Conservation (phyloP, 1,284 basidiomycete species). For the Ustilago nuda region DNA sequence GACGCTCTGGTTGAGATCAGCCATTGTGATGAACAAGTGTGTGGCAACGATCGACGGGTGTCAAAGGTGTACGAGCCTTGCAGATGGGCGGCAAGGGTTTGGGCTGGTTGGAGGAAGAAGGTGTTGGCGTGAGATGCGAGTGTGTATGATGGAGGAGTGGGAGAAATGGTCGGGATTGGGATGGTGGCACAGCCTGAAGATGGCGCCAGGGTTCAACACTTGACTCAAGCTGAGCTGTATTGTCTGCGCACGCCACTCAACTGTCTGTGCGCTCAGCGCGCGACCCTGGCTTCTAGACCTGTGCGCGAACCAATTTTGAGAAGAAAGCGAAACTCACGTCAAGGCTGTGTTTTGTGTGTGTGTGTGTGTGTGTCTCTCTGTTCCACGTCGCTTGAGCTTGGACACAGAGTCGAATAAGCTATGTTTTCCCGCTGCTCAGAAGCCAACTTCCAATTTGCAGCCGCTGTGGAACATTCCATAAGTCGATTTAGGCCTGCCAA, state of each 20-base stretch:
- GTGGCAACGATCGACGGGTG: neutral
- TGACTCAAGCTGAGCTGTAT: neutral
- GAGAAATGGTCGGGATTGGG: slow-evolving; percentile 1
- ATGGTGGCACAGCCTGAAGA: slow-evolving; percentile 10
- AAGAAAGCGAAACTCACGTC: slow-evolving; percentile 18
- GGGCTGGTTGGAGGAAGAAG: neutral
- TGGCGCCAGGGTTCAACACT: slow-evolving; percentile 18
- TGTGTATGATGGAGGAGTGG: neutral
- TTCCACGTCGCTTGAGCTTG: slow-evolving; percentile 24
- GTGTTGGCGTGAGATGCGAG: neutral
- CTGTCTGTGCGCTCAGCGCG: slow-evolving; percentile 8
- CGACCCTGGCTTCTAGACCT: slow-evolving; percentile 11
- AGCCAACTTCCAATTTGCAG: slow-evolving; percentile 9
- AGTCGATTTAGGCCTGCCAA: neutral
- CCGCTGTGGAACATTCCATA: neutral
- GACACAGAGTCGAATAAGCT: slow-evolving; percentile 11
- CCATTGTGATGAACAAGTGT: slow-evolving; percentile 28
- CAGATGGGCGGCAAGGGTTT: neutral
- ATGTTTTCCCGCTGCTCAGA: neutral
- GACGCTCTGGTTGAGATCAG: slow-evolving; percentile 51
- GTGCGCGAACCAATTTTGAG: slow-evolving; percentile 36
- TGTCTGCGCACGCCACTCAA: slow-evolving; percentile 8
- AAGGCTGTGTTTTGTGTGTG: too few relatives aligned
- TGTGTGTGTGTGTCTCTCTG: neutral
- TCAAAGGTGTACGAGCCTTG: neutral